A percentile compares a stretch with the other conserved stretches of the same genome.
Conservation (phyloP, 2,329 filamentous ascomycete species). For the Paecilomyces dactylethromorphus region DNA sequence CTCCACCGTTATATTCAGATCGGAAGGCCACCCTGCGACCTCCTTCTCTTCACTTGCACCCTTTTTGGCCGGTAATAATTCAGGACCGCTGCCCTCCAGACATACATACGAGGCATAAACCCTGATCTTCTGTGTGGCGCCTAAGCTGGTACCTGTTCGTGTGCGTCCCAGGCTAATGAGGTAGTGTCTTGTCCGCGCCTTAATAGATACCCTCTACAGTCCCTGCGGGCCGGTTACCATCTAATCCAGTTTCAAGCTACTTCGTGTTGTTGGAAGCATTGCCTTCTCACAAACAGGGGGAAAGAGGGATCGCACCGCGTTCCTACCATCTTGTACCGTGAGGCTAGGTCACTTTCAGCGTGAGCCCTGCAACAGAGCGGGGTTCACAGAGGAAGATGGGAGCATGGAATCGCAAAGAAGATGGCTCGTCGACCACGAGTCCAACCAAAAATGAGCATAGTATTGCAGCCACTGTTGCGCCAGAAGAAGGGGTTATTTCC, state of each 20-base stretch:
- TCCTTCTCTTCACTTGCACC: background rate
- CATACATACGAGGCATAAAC: background rate
- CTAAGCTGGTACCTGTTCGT: background rate
- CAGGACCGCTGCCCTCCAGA: background rate
- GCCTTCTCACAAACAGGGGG: no score
- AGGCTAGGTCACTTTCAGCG: background rate
- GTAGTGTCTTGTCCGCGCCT: background rate
- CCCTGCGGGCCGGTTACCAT: background rate
- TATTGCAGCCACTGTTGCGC: slow-evolving; percentile 8
- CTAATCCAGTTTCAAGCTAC: background rate
- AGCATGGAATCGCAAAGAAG: background rate
- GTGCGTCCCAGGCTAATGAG: background rate
- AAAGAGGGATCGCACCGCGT: background rate
- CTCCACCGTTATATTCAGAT: background rate
- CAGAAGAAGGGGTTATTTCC: slow-evolving; percentile 18
- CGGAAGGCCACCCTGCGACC: background rate
- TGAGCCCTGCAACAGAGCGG: background rate
- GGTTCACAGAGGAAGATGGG: background rate
- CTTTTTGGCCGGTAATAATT: background rate
- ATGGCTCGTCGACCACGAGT: background rate
- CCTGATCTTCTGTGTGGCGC: background rate
- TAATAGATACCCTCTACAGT: background rate
- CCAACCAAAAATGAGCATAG: slow-evolving; percentile 11
- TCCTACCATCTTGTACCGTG: background rate
- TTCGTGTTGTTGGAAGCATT: no score